Base-by-base conservation (phyloP, 2,329 filamentous ascomycete species). In the Rhynchosporium secalis region DNA sequence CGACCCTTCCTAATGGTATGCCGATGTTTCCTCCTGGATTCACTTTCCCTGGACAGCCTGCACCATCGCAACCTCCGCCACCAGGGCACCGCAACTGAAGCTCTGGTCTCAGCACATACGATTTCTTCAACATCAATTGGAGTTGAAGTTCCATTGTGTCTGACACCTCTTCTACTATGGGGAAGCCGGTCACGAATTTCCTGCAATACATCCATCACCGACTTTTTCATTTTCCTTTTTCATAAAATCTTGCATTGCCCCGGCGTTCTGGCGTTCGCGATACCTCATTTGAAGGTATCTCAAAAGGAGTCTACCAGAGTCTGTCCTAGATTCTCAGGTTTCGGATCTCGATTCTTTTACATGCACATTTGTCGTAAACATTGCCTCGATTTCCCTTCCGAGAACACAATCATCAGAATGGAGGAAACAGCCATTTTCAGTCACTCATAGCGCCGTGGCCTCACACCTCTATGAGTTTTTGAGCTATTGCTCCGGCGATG, bases 21-120 rank as follows among this genome's bases (percentile, higher is more conserved):
- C 78, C 78, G 4, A 76, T 80, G 64, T 80, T 80, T 64, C 79
- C 79, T 62, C 79, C 79, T 62, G 76, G 79, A 2, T 79, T 79
- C 26, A 80, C 79, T 58, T 66, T 71, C 57, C 68, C 67, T 28
- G 66, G 66, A 26, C 63, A 66, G 49, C 51, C 57, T 33, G 60
- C 20, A 71, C 73, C 15, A 67, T 63, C 58, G 63, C 68, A 69
- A 63, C 70, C 65, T 33, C 70, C 70, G 46, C 68, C 70, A 48
- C 67, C 68, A 26, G 70, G 70, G 58, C 68, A 68, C 47, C 66
- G 65, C n/a, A 61, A 20, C 20, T 20, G 20, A 20, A 20, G 20
- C 20, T 20, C 20, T 20, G 20, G 20, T 1, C 20, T 20, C 20
- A 20, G 20, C 20, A 20, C 20, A 20, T 20, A 20, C 20, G 20